These are phyloP conservation scores for Asterophora lycoperdoides DNA, from an alignment of 768 basidiomycete genomes.

Conservation along the genomic window DNA sequence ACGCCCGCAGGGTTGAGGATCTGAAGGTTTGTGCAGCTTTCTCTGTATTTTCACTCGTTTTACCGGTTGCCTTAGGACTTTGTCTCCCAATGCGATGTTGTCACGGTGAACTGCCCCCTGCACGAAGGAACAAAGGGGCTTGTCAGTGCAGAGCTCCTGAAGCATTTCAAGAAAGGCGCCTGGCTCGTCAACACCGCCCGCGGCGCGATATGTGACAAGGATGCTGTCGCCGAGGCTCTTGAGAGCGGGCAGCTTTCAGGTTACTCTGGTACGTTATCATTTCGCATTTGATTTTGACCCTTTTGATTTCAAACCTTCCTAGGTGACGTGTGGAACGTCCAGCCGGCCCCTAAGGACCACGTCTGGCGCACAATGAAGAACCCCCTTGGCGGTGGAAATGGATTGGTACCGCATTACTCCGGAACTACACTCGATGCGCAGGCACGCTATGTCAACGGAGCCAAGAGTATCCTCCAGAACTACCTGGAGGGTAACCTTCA, in stretches of 20 bases:
- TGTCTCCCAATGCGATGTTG: slow-evolving; percentile 59
- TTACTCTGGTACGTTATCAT: slow-evolving; percentile 33
- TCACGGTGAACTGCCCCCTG: slow-evolving; percentile 86
- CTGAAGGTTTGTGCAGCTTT: slow-evolving; percentile 52
- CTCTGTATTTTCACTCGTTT: background rate
- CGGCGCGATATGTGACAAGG: slow-evolving; percentile 85
- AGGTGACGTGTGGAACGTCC: slow-evolving; percentile 82
- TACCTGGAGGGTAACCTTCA: slow-evolving; percentile 63
- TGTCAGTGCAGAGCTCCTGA: slow-evolving; percentile 76
- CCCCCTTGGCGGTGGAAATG: slow-evolving; percentile 80
- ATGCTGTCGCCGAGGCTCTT: slow-evolving; percentile 74
- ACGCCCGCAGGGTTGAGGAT: slow-evolving; percentile 71
- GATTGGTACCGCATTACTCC: slow-evolving; percentile 85
- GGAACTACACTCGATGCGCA: slow-evolving; percentile 91
- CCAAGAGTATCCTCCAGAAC: slow-evolving; percentile 66
- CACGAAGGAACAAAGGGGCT: slow-evolving; percentile 82
- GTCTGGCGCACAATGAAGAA: slow-evolving; percentile 83
- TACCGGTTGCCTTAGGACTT: slow-evolving; percentile 20
- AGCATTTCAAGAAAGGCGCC: slow-evolving; percentile 88
- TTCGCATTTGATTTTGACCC: background rate
- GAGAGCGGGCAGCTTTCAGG: slow-evolving; percentile 72
- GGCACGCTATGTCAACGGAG: slow-evolving; percentile 75
- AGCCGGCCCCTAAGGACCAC: slow-evolving; percentile 85
- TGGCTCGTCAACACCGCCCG: slow-evolving; percentile 94
- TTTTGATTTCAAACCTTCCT: background rate